Base-by-base conservation (phyloP, 257 asterid genomes). In the Nicotiana sylvestris region DNA sequence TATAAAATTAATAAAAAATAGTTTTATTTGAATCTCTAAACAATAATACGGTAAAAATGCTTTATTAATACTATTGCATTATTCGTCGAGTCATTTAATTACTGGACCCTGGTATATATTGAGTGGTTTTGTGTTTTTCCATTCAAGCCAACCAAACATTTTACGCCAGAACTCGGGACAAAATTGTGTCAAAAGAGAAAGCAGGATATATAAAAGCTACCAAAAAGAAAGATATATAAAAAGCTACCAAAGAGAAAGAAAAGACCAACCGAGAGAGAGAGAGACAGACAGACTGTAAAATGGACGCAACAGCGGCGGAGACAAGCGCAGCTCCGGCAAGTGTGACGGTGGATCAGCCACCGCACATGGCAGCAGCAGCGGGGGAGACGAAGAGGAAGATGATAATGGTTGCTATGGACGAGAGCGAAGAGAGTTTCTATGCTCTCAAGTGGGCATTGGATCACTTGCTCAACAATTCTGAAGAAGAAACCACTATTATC, bases 381-480 rank as follows among this genome's bases (percentile, higher is more conserved):
- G 21, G 6, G 61, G n/a, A 56, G 21, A 15, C 30, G 7, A 62
- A 9, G 16, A 67, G 2, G 27, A 67, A 17, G 76, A 67, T 67
- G 17, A 67, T 67, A 67, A 67, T 67, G 76, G 76, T 67, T 30
- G 76, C 76, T 9, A 35, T 67, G 8, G 76, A 67, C n/a, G 76
- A 67, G 53, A 67, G 76, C 16, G 76, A 67, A 10, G 55, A 67
- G 53, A 35, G 76, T 67, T 35, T 67, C 76, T 67, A 67, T 17
- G 55, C 76, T 35, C 53, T 67, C 16, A 67, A 67, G 12, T 67
- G 76, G 76, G 53, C 76, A 35, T 67, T 67, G 25, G 53, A 67
- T 69, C 30, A 39, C 12, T 69, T 39, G 57, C 16, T 69, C 6
- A 69, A n/a, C 32, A 7, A 69, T 39, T 39, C 46, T 39, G 46